These are phyloP conservation scores for Eimeria necatrix DNA, from an alignment of 169 alveolate genomes.

Conservation along the genomic window DNA sequence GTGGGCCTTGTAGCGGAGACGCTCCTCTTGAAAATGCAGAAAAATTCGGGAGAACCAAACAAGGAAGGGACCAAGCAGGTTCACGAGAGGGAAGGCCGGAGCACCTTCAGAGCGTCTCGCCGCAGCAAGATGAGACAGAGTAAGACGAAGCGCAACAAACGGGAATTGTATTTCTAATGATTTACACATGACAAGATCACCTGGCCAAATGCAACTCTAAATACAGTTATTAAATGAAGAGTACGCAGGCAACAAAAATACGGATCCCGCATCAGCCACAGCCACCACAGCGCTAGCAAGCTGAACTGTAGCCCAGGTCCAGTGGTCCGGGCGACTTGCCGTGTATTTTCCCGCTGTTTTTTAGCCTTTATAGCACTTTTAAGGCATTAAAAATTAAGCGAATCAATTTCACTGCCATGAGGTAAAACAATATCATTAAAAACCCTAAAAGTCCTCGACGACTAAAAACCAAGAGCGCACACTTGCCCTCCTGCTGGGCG, in stretches of 20 bases:
- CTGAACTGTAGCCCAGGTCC: neutral
- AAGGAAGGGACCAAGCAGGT: too few species aligned
- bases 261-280: neutral
- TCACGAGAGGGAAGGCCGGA: too few species aligned
- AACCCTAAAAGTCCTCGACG: neutral
- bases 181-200: neutral
- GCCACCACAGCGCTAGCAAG: constrained; percentile 5
- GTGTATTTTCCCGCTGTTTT: neutral
- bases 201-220: too few species aligned
- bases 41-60: too few species aligned
- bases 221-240: too few species aligned
- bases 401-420: neutral
- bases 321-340: neutral
- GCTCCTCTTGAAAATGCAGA: too few species aligned
- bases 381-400: neutral
- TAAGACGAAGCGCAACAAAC: neutral
- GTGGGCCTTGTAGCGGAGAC: too few species aligned
- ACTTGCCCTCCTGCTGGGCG: neutral
- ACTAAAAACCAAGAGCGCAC: neutral
- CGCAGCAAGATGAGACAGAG: too few species aligned
- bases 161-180: neutral
- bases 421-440: neutral
- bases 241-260: neutral
- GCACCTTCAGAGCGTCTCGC: too few species aligned
- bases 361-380: neutral